Percentiles rank a stretch among this genome's conserved stretches.
Conservation (phyloP, 495 filamentous ascomycete genomes). For the Annulohypoxylon stygium region DNA sequence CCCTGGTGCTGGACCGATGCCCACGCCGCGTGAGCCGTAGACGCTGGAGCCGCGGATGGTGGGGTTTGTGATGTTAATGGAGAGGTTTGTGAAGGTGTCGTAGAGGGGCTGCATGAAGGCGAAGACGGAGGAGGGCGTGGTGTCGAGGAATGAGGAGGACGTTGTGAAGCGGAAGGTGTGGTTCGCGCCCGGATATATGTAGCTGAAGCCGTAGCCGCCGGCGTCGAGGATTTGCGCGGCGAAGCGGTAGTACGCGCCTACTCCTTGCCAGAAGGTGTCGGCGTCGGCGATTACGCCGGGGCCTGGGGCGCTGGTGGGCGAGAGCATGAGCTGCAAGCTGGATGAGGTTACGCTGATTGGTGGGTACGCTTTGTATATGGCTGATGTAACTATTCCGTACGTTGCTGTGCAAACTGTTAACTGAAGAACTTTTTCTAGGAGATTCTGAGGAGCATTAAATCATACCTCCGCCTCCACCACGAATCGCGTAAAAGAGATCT, state of each 20-base stretch:
- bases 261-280: constrained; percentile 64
- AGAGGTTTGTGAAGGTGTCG: constrained; percentile 46
- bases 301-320: constrained; percentile 48
- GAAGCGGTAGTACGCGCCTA: constrained; percentile 58
- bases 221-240: constrained; percentile 55
- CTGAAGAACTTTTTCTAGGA: not conserved
- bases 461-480: constrained; percentile 64
- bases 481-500: constrained; percentile 71
- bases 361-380: constrained; percentile 61
- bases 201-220: constrained; percentile 62
- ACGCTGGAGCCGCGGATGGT: constrained; percentile 15
- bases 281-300: constrained; percentile 50
- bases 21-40: constrained; percentile 43
- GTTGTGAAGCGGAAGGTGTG: constrained; percentile 51
- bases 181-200: constrained; percentile 49
- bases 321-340: constrained; percentile 41
- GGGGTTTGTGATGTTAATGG: constrained; percentile 51
- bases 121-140: constrained; percentile 32
- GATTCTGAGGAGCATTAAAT: not conserved
- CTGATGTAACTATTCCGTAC: constrained; percentile 68
- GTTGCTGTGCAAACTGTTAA: constrained; percentile 55
- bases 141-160: constrained; percentile 46
- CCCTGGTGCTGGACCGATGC: constrained; percentile 50
- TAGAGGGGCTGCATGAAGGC: constrained; percentile 54
- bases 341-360: constrained; percentile 49